A percentile compares a stretch with the other conserved stretches of the same genome.
Evolutionary conservation across 78 protist genomes (phyloP).

Genomic region (Dictyostelium intermedium): DNA sequence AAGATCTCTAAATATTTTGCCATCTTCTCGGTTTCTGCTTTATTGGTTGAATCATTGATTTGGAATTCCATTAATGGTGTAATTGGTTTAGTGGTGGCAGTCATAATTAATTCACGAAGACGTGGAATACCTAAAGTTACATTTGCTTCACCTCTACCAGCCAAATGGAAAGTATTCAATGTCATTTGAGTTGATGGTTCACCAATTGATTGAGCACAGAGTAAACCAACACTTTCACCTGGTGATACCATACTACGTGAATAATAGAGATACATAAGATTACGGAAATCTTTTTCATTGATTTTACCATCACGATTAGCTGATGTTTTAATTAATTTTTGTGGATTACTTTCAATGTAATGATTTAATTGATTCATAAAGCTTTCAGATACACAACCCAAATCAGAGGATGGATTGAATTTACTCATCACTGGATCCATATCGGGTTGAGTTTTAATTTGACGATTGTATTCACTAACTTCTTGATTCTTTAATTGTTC

Average conservation of each 20-base stretch:
- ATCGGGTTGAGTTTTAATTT: neutral
- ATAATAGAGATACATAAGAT: slow-evolving; percentile 86
- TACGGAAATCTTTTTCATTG: slow-evolving; percentile 64
- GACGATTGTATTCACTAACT: neutral
- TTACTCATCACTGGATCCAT: slow-evolving; percentile 80
- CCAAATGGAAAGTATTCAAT: slow-evolving; percentile 97
- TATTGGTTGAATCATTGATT: slow-evolving; percentile 24
- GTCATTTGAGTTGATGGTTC: slow-evolving; percentile 99
- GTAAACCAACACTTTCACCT: slow-evolving; percentile 96
- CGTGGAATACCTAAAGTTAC: slow-evolving; percentile 99
- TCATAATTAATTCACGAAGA: slow-evolving; percentile 93
- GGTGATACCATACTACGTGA: slow-evolving; percentile 82
- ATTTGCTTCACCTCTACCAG: slow-evolving; percentile 94
- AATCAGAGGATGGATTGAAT: slow-evolving; percentile 52
- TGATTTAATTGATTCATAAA: slow-evolving; percentile 47
- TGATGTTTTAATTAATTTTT: slow-evolving; percentile 32
- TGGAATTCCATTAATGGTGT: slow-evolving; percentile 84
- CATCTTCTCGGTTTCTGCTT: slow-evolving; percentile 61
- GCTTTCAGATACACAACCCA: slow-evolving; percentile 83
- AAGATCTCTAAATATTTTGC: slow-evolving; percentile 70
- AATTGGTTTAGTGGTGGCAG: slow-evolving; percentile 83
- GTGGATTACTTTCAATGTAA: slow-evolving; percentile 64
- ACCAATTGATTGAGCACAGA: slow-evolving; percentile 98
- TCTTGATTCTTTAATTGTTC: slow-evolving; percentile 9
- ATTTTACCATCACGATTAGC: slow-evolving; percentile 24